phyloP scores from a whole-genome alignment of 2,329 filamentous ascomycete genomes.

The Geoglossum cookeanum region DNA sequence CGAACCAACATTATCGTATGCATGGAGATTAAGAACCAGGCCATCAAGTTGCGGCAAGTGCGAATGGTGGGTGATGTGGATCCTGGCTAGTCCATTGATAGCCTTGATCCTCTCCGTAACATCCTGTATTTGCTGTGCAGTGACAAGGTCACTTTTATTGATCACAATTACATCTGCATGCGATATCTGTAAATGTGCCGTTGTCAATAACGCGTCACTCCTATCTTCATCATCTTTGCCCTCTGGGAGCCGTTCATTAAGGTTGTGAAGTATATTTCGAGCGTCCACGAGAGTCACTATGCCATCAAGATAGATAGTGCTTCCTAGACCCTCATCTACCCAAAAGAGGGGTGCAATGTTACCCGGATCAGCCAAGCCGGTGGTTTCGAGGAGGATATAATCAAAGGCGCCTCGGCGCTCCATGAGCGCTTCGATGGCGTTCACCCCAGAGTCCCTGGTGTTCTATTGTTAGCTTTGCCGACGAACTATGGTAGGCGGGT shows the following conservation, averaged over 20 bases:
- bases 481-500: neutral
- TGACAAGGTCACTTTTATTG: slow-evolving; percentile 82
- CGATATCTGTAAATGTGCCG: slow-evolving; percentile 87
- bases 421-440: slow-evolving; percentile 91
- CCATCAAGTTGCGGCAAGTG: slow-evolving; percentile 68
- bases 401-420: slow-evolving; percentile 85
- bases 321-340: slow-evolving; percentile 90
- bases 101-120: slow-evolving; percentile 55
- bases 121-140: slow-evolving; percentile 42
- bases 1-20: slow-evolving; percentile 66
- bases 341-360: slow-evolving; percentile 94
- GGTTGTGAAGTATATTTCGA: slow-evolving; percentile 67
- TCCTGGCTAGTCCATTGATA: slow-evolving; percentile 77
- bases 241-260: slow-evolving; percentile 42
- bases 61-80: slow-evolving; percentile 66
- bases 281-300: slow-evolving; percentile 93
- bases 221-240: slow-evolving; percentile 31
- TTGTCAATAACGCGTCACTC: slow-evolving; percentile 59
- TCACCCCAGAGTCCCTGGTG: slow-evolving; percentile 67
- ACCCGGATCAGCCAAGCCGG: slow-evolving; percentile 82
- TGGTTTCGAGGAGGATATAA: slow-evolving; percentile 94
- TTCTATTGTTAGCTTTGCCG: neutral
- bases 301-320: slow-evolving; percentile 88
- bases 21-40: slow-evolving; percentile 72
- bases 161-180: slow-evolving; percentile 90